Conservation (phyloP, 23 red algal species). For the Chondrus crispus region DNA sequence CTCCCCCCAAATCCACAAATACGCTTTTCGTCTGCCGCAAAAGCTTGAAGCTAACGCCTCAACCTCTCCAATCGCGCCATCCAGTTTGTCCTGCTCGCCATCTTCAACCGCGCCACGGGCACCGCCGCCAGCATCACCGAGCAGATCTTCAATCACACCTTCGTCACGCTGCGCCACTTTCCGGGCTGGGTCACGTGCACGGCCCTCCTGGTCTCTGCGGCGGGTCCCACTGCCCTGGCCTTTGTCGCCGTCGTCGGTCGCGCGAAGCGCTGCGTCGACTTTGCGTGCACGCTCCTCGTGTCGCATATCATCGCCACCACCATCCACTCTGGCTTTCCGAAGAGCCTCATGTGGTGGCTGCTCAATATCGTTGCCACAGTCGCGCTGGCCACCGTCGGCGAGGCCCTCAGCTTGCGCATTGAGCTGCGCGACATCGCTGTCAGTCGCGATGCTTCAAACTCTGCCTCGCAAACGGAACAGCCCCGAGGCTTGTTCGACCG, state of each 20-base stretch:
- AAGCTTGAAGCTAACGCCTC: neutral
- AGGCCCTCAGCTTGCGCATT: conserved; percentile 37
- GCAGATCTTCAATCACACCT: conserved; percentile 65
- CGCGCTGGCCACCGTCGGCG: conserved; percentile 51
- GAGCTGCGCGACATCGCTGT: conserved; percentile 78
- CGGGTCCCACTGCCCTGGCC: conserved; percentile 34
- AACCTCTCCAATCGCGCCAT: neutral
- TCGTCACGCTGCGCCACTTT: conserved; percentile 60
- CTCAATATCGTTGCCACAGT: conserved; percentile 49
- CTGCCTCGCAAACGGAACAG: neutral
- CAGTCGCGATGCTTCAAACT: neutral
- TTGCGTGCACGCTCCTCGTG: conserved; percentile 73
- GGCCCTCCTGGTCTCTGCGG: conserved; percentile 55
- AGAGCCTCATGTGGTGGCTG: conserved; percentile 68
- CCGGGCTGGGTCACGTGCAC: conserved; percentile 64
- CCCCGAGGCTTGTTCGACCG: neutral
- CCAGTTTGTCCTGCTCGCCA: conserved; percentile 23
- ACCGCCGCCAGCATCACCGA: conserved; percentile 37
- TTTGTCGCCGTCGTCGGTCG: conserved; percentile 71
- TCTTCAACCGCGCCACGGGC: conserved; percentile 61
- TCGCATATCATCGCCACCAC: conserved; percentile 68
- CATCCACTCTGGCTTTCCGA: conserved; percentile 65
- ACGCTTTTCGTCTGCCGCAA: neutral
- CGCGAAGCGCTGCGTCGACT: conserved; percentile 76
- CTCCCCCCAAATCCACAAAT: neutral